phyloP scores from a whole-genome alignment of 164 flowering plant species.

The Buxus sempervirens region DNA sequence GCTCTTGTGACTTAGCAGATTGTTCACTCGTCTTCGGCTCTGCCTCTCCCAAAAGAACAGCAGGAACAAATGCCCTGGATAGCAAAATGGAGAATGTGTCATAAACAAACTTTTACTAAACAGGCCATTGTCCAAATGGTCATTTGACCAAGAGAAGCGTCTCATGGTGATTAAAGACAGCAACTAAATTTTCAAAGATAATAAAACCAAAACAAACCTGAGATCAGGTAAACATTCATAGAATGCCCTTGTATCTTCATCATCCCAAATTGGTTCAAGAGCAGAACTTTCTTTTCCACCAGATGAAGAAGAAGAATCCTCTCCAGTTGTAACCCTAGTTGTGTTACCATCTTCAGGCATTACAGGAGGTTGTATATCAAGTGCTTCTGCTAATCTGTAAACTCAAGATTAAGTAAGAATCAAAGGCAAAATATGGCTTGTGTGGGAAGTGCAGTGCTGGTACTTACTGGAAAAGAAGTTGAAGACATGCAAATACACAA shows the following conservation, averaged over 20 bases:
- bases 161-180: constrained; percentile 1
- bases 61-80: constrained; percentile 96
- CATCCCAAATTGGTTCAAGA: constrained; percentile 91
- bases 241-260: constrained; percentile 91
- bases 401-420: constrained; percentile 4
- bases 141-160: constrained; percentile 1
- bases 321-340: constrained; percentile 83
- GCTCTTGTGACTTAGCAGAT: constrained; percentile 64
- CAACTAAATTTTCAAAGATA: not conserved
- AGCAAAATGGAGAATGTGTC: constrained; percentile 4
- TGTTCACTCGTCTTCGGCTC: constrained; percentile 74
- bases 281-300: constrained; percentile 69
- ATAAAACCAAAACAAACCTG: constrained; percentile 48
- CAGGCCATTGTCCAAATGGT: not conserved
- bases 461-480: not conserved
- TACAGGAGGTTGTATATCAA: constrained; percentile 94
- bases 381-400: constrained; percentile 90
- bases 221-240: constrained; percentile 97
- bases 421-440: too few species aligned
- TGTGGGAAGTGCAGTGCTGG: too few species aligned
- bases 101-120: not conserved
- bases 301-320: constrained; percentile 68
- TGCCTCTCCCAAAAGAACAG: constrained; percentile 87
- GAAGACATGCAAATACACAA: not conserved
- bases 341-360: constrained; percentile 98